phyloP scores from a whole-genome alignment of 139 green algal genomes.

The Chlorella ohadii region DNA sequence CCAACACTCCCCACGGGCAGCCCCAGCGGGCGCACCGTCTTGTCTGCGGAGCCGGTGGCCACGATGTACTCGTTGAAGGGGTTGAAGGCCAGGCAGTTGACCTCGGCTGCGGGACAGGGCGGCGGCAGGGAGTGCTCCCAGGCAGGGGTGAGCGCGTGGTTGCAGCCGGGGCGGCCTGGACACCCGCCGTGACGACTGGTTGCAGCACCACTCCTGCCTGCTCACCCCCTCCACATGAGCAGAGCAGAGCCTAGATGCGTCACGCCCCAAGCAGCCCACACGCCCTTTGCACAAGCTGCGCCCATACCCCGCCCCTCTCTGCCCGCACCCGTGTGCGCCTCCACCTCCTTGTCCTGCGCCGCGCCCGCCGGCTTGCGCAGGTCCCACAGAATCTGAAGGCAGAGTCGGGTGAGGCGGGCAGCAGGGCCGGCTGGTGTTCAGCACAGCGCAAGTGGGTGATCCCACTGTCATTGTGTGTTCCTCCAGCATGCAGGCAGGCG shows the following conservation, averaged over 20 bases:
- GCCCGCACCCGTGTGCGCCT: constrained; percentile 15
- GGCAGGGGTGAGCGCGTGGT: no score
- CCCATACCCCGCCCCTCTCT: no score
- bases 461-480: no score
- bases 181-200: not conserved
- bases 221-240: not conserved
- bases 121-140: no score
- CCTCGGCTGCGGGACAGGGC: constrained; percentile 71
- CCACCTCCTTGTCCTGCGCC: constrained; percentile 31
- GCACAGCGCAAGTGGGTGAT: no score
- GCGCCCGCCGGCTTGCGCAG: constrained; percentile 61
- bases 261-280: not conserved
- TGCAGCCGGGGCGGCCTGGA: no score
- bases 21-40: constrained; percentile 64
- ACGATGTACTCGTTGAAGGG: constrained; percentile 97
- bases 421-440: no score
- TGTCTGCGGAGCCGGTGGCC: constrained; percentile 95
- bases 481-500: no score
- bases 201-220: not conserved
- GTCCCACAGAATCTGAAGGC: constrained; percentile 94
- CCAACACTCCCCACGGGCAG: no score
- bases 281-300: no score
- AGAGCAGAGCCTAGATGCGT: no score
- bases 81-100: constrained; percentile 99
- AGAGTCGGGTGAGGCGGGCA: not conserved